phyloP scores from a whole-genome alignment of 2,329 filamentous ascomycete genomes.

The Cladosporium austrohemisphaericum region DNA sequence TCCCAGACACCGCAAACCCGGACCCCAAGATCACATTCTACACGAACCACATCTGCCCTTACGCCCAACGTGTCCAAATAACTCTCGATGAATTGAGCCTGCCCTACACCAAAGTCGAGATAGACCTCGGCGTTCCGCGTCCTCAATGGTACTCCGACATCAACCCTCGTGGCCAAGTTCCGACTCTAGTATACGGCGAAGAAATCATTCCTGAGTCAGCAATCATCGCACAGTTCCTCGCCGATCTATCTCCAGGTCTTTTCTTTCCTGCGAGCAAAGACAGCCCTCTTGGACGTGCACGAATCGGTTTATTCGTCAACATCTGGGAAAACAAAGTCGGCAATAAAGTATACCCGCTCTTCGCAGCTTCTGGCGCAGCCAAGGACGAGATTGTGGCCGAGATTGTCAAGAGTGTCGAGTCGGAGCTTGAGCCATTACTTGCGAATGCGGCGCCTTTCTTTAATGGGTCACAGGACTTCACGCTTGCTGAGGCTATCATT shows the following conservation, averaged over 20 bases:
- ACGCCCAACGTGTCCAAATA: slow-evolving; percentile 63
- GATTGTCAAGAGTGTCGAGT: slow-evolving; percentile 53
- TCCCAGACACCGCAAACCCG: too few species aligned
- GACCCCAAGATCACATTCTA: slow-evolving; percentile 60
- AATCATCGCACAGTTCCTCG: slow-evolving; percentile 68
- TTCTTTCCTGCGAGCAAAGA: slow-evolving; percentile 56
- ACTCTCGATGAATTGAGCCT: slow-evolving; percentile 30
- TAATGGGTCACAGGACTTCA: slow-evolving; percentile 50
- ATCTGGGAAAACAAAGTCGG: slow-evolving; percentile 62
- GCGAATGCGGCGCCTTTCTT: slow-evolving; percentile 43
- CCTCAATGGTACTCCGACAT: slow-evolving; percentile 70
- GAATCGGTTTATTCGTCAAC: slow-evolving; percentile 69
- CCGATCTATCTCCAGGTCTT: slow-evolving; percentile 65
- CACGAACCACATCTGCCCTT: slow-evolving; percentile 67
- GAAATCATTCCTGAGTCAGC: slow-evolving; percentile 59
- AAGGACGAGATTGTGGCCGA: slow-evolving; percentile 51
- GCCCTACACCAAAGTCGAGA: slow-evolving; percentile 38
- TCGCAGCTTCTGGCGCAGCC: slow-evolving; percentile 49
- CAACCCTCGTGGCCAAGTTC: slow-evolving; percentile 76
- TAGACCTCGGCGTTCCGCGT: slow-evolving; percentile 66
- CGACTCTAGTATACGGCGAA: slow-evolving; percentile 60
- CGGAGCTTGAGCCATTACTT: slow-evolving; percentile 72
- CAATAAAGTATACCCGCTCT: slow-evolving; percentile 43
- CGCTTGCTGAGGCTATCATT: slow-evolving; percentile 63
- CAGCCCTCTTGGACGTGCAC: slow-evolving; percentile 60